Percentiles rank a stretch among this genome's conserved stretches.
These are phyloP conservation scores for Paraconiothyrium brasiliense DNA, from an alignment of 2,329 filamentous ascomycete species.

Conservation along the genomic window DNA sequence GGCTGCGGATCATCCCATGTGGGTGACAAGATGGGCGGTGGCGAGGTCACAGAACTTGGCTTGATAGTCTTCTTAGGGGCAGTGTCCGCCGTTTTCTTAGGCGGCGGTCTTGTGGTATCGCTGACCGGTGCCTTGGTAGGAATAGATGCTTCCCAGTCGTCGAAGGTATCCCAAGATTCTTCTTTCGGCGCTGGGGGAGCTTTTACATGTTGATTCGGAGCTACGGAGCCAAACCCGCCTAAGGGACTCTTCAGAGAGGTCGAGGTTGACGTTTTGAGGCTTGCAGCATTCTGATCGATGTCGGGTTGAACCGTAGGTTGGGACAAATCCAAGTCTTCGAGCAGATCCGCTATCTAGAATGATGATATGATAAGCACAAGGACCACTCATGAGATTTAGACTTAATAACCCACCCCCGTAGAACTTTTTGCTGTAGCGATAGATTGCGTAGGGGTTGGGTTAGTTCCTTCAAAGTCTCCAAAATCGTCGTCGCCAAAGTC, in stretches of 20 bases:
- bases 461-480: constrained; percentile 46
- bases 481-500: constrained; percentile 47
- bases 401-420: constrained; percentile 16
- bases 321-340: constrained; percentile 39
- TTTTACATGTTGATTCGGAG: constrained; percentile 16
- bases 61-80: not conserved
- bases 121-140: constrained; percentile 24
- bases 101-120: constrained; percentile 15
- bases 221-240: constrained; percentile 27
- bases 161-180: constrained; percentile 59
- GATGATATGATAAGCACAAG: not conserved
- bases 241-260: constrained; percentile 19
- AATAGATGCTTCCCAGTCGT: constrained; percentile 52
- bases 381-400: too few relatives aligned
- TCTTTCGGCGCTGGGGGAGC: constrained; percentile 19
- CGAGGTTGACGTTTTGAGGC: constrained; percentile 10
- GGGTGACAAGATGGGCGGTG: constrained; percentile 35
- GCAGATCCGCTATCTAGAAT: constrained; percentile 32
- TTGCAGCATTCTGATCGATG: constrained; percentile 3
- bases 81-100: constrained; percentile 13
- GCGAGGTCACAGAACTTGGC: constrained; percentile 10
- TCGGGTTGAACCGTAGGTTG: constrained; percentile 23
- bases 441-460: constrained; percentile 14
- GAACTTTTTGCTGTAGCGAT: constrained; percentile 16
- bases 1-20: constrained; percentile 32